Evolutionary conservation across 2,329 filamentous ascomycete genomes (phyloP).

Genomic region (Chlorencoelia australis): DNA sequence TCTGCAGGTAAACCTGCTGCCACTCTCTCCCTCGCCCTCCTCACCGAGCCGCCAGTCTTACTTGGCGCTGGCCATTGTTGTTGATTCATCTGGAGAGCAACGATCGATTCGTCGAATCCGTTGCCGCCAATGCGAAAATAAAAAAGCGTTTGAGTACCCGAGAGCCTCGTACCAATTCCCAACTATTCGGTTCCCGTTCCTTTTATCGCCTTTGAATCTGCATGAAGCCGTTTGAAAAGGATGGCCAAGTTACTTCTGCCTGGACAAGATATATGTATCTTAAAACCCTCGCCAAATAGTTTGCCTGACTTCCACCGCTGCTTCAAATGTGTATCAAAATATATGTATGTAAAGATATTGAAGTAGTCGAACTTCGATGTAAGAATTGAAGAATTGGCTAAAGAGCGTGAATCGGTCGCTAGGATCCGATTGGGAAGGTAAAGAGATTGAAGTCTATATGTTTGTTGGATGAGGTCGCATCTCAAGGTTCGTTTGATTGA

Average conservation of each 20-base stretch:
- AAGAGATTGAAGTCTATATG: slow-evolving; percentile 17
- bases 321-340: slow-evolving; percentile 3
- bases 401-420: slow-evolving; percentile 24
- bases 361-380: slow-evolving; percentile 16
- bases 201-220: slow-evolving; percentile 24
- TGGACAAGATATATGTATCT: no score
- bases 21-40: slow-evolving; percentile 43
- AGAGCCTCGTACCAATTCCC: slow-evolving; percentile 15
- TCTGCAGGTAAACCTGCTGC: slow-evolving; percentile 31
- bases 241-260: no score
- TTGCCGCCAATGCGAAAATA: no score
- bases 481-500: slow-evolving; percentile 7
- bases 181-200: slow-evolving; percentile 10
- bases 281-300: no score
- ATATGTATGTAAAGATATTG: slow-evolving; percentile 5
- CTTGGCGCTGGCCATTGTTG: slow-evolving; percentile 18
- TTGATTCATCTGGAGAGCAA: slow-evolving; percentile 21
- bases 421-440: slow-evolving; percentile 19
- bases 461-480: slow-evolving; percentile 15
- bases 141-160: slow-evolving; percentile 12
- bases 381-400: slow-evolving; percentile 13
- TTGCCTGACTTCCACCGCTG: no score
- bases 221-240: slow-evolving; percentile 26
- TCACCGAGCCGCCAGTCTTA: slow-evolving; percentile 38
- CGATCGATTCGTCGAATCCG: slow-evolving; percentile 1